Base-by-base conservation (phyloP, 2,329 filamentous ascomycete genomes). In the Cladophialophora carrionii region DNA sequence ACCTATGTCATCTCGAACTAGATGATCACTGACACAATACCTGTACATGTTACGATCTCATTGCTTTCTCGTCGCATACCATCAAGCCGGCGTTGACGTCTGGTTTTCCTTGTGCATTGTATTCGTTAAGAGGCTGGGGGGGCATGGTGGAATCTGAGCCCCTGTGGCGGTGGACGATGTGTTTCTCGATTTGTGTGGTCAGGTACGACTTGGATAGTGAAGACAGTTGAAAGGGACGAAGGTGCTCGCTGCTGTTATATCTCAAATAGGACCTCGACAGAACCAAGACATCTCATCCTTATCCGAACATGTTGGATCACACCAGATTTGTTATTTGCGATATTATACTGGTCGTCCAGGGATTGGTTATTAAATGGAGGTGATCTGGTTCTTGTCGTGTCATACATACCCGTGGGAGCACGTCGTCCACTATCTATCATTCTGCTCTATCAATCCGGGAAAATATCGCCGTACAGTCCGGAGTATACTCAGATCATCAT, bases 1-100 rank as follows among this genome's bases (percentile, higher is more conserved):
- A 80, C 77, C 66, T 83, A 81, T 73, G 79, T 83, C 70, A 78
- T 81, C 70, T 78, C 70, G 46, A 51, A 66, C 57, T 72, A 57
- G 22, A 37, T 29, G n/a, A 37, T 43, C 34, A 14, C 17, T 54
- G 54, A 49, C 41, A 26, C 43, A 62, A 43, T 43, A 60, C 26
- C 52, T 63, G 58, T 67, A 65, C 46, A 66, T 66, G 67, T 68
- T 55, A 67, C 57, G 68, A 67, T 61, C 56, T 64, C 57, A 46
- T 63, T 65, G 63, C 64, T 57, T 70, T 71, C 62, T 22, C 56
- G 46, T 57, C 61, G 64, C 64, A 61, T 67, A 66, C 61, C 64
- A 67, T 59, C 58, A 48, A 32, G 57, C 67, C 64, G 64, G 64
- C 67, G 67, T 69, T 65, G 64, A 67, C 67, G 64, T 67, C 67